Evolutionary conservation across 1,139 yeast species (phyloP).

Genomic region (Kodamaea arcana): DNA sequence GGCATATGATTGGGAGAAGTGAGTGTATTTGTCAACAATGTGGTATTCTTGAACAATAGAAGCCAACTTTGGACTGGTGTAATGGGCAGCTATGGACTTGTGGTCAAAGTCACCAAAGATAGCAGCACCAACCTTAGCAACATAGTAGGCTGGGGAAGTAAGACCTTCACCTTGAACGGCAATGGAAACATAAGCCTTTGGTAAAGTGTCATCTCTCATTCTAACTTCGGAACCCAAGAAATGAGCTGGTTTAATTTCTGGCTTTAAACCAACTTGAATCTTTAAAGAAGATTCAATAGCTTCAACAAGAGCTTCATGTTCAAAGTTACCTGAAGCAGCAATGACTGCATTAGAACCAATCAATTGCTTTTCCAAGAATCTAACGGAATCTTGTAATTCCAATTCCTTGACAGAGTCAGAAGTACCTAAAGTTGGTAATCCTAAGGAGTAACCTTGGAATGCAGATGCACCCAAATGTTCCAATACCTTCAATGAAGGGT

Average conservation of each 20-base stretch:
- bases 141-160: conserved; percentile 59
- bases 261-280: conserved; percentile 53
- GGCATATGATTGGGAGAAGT: conserved; percentile 67
- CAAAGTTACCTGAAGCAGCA: conserved; percentile 69
- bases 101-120: conserved; percentile 61
- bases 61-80: conserved; percentile 84
- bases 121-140: conserved; percentile 70
- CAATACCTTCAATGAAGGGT: conserved; percentile 49
- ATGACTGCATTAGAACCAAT: conserved; percentile 62
- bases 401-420: conserved; percentile 55
- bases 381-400: conserved; percentile 53
- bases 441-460: conserved; percentile 78
- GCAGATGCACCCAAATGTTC: conserved; percentile 79
- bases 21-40: conserved; percentile 65
- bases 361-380: conserved; percentile 54
- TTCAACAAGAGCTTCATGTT: conserved; percentile 65
- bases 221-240: conserved; percentile 84
- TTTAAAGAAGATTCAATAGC: conserved; percentile 51
- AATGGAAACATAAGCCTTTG: conserved; percentile 71
- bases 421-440: conserved; percentile 73
- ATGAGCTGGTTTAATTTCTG: conserved; percentile 48
- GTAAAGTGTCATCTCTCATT: conserved; percentile 82
- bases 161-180: conserved; percentile 71
- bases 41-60: conserved; percentile 69
- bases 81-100: conserved; percentile 50